Base-by-base conservation (phyloP, 176 grass and related monocot species). In the Oropetium thomaeum region DNA sequence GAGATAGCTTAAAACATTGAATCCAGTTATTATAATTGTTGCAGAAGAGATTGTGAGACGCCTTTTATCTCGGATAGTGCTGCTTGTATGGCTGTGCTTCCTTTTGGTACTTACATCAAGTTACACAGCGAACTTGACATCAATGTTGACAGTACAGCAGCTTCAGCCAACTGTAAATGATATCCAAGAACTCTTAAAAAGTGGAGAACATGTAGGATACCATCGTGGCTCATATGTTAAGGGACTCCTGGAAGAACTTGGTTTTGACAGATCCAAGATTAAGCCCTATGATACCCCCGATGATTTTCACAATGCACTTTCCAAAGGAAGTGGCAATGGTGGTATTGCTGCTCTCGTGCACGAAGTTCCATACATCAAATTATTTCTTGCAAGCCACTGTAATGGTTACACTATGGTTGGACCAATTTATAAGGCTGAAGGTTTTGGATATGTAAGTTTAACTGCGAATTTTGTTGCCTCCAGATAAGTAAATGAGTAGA, bases 381-480 rank as follows among this genome's bases (percentile, higher is more conserved):
- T 80, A 25, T 89, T 89, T 55, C 75, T 92, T 76, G 68, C 83
- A 71, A 62, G 75, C 1, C 5, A 89, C 73, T 92, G 86, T 60
- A 58, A 72, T 25, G 53, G 60, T 0, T 92, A 86, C 8, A 86
- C 82, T 0, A 92, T 92, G 83, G 6, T 89, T 20, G 90, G 86
- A 75, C 90, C 82, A 55, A 81, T 89, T 77, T 92, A 81, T 55
- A 89, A 89, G 34, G 22, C 49, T 65, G 83, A 68, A 39, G 90
- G 86, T 19, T 89, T 89, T 30, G 90, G 86, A 72, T 86, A 64
- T 86, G 90, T 92, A 80, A 89, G 90, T 89, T 10, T 53, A 53
- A 53, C n/a, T 53, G 7, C 47, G n/a, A 47, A 47, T 16, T 47
- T 17, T 51, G 17, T 17, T 51, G 17, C 47, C 4, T 5, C 1